Conservation (phyloP, 345 rosid genomes). For the Sapria himalayana region DNA sequence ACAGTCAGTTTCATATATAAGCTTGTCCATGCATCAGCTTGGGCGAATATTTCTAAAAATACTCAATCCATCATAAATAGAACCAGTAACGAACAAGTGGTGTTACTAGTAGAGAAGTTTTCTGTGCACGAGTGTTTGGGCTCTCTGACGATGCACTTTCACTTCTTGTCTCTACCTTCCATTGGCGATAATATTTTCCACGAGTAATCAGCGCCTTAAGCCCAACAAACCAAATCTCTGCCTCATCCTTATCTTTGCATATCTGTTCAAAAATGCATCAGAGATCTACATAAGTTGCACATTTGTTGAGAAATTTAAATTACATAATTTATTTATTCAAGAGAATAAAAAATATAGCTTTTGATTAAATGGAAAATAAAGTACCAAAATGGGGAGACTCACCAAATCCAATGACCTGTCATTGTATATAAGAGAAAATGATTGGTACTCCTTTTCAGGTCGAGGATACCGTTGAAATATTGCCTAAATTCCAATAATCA, state of each 20-base stretch:
- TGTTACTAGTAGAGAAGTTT: slow-evolving; percentile 26
- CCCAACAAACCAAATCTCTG: slow-evolving; percentile 84
- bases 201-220: slow-evolving; percentile 44
- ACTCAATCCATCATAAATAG: slow-evolving; percentile 6
- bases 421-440: slow-evolving; percentile 14
- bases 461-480: slow-evolving; percentile 17
- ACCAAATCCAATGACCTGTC: slow-evolving; percentile 18
- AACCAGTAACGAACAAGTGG: slow-evolving; percentile 28
- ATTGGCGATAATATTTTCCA: slow-evolving; percentile 19
- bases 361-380: neutral
- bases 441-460: slow-evolving; percentile 17
- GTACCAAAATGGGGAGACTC: neutral
- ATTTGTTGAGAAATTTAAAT: neutral
- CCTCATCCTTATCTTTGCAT: slow-evolving; percentile 94
- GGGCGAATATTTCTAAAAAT: neutral
- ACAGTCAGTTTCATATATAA: too few relatives aligned
- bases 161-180: slow-evolving; percentile 30
- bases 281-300: neutral
- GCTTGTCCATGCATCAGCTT: too few relatives aligned
- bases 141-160: slow-evolving; percentile 26
- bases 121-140: slow-evolving; percentile 20
- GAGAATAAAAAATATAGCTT: too few relatives aligned
- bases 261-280: slow-evolving; percentile 26
- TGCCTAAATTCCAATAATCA: slow-evolving; percentile 9
- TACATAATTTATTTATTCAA: too few relatives aligned